phyloP scores from a whole-genome alignment of 768 basidiomycete species.

The Pisolithus marmoratus region DNA sequence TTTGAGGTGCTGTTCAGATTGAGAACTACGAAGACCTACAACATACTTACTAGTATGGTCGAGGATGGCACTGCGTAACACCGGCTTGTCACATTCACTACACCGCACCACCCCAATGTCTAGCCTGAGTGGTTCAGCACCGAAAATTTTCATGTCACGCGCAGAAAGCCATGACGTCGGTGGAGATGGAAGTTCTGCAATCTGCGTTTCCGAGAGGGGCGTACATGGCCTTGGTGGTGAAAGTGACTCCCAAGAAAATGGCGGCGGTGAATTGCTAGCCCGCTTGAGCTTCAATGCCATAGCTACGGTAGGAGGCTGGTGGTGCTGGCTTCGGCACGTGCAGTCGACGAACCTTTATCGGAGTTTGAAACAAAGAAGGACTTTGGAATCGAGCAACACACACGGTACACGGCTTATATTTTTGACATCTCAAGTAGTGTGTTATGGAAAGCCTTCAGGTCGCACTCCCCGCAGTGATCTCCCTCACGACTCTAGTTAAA shows the following conservation, averaged over 20 bases:
- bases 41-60: conserved; percentile 67
- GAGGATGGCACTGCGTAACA: conserved; percentile 65
- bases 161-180: conserved; percentile 84
- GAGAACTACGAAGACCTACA: not conserved
- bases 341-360: too few relatives aligned
- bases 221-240: conserved; percentile 23
- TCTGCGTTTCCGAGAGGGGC: conserved; percentile 31
- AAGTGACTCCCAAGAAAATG: conserved; percentile 61
- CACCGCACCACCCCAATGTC: conserved; percentile 69
- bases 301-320: not conserved
- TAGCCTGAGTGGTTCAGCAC: conserved; percentile 65
- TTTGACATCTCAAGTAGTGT: too few relatives aligned
- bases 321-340: too few relatives aligned
- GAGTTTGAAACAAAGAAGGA: too few relatives aligned
- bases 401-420: too few relatives aligned
- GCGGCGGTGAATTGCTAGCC: conserved; percentile 38
- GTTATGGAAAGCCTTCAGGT: too few relatives aligned
- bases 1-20: conserved; percentile 5
- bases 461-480: too few relatives aligned
- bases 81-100: conserved; percentile 74
- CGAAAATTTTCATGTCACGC: conserved; percentile 84
- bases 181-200: conserved; percentile 52
- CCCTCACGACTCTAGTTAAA: too few relatives aligned
- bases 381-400: too few relatives aligned
- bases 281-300: conserved; percentile 42